These are phyloP conservation scores for Nitzschia putrida DNA, from an alignment of 108 stramenopile species.

Conservation along the genomic window DNA sequence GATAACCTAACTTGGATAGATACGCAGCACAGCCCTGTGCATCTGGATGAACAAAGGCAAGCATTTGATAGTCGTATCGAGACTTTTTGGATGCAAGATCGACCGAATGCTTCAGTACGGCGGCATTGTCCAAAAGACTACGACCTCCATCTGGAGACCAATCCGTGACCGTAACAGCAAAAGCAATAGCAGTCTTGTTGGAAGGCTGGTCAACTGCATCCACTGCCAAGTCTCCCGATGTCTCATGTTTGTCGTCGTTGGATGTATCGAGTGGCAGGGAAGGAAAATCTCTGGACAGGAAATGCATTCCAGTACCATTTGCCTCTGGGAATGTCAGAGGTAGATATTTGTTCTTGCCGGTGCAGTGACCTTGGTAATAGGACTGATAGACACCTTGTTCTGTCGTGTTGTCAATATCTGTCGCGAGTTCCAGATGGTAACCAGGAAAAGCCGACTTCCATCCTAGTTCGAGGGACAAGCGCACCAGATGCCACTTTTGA, in stretches of 20 bases:
- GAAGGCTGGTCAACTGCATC: background rate
- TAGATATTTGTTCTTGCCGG: background rate
- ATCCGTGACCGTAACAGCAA: slow-evolving; percentile 65
- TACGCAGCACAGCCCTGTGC: slow-evolving; percentile 35
- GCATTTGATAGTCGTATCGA: slow-evolving; percentile 60
- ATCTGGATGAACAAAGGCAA: slow-evolving; percentile 65
- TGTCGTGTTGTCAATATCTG: background rate
- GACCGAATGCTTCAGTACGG: slow-evolving; percentile 66
- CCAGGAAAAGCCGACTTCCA: slow-evolving; percentile 11
- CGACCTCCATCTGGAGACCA: slow-evolving; percentile 31
- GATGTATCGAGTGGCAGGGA: background rate
- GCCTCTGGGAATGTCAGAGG: slow-evolving; percentile 13
- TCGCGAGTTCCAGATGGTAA: background rate
- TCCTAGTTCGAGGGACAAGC: slow-evolving; percentile 17
- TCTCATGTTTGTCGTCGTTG: background rate
- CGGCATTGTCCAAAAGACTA: slow-evolving; percentile 45
- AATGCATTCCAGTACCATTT: background rate
- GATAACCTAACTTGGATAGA: slow-evolving; percentile 51
- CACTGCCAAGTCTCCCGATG: background rate
- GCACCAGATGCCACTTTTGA: slow-evolving; percentile 25
- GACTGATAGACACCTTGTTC: background rate
- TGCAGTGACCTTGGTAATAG: slow-evolving; percentile 15
- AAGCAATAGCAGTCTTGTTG: slow-evolving; percentile 49
- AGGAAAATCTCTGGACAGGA: background rate
- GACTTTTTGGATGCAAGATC: slow-evolving; percentile 43